phyloP scores from a whole-genome alignment of 768 basidiomycete species.

The Kwoniella sp. region DNA sequence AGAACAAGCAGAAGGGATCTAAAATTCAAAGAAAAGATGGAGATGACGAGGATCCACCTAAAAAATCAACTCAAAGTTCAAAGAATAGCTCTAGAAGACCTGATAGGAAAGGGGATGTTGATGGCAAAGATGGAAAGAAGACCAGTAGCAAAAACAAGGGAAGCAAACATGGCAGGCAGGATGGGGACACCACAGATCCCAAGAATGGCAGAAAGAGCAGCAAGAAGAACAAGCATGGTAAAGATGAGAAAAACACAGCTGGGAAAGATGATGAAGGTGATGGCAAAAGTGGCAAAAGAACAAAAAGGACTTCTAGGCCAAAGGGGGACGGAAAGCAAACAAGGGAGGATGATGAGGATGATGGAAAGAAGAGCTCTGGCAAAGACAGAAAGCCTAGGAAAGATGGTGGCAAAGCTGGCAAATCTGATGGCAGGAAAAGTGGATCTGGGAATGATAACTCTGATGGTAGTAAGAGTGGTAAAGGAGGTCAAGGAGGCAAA shows the following conservation, averaged over 20 bases:
- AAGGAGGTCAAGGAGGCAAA: constrained; percentile 3
- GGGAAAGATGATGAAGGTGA: constrained; percentile 55
- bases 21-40: neutral
- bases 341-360: neutral
- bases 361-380: neutral
- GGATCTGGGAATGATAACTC: too few relatives aligned
- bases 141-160: neutral
- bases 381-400: too few relatives aligned
- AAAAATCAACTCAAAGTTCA: too few relatives aligned
- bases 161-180: constrained; percentile 13
- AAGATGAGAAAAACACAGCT: constrained; percentile 59
- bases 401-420: too few relatives aligned
- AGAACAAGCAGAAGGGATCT: neutral
- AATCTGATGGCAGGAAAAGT: too few relatives aligned
- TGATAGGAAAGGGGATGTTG: neutral
- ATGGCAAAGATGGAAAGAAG: neutral
- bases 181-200: neutral
- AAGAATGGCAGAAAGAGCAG: too few relatives aligned
- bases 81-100: neutral
- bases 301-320: too few relatives aligned
- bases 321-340: neutral
- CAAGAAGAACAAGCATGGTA: constrained; percentile 45
- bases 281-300: neutral
- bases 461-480: too few relatives aligned
- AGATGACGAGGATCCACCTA: constrained; percentile 9